phyloP scores from a whole-genome alignment of 2,329 filamentous ascomycete genomes.

The Clonostachys chloroleuca region DNA sequence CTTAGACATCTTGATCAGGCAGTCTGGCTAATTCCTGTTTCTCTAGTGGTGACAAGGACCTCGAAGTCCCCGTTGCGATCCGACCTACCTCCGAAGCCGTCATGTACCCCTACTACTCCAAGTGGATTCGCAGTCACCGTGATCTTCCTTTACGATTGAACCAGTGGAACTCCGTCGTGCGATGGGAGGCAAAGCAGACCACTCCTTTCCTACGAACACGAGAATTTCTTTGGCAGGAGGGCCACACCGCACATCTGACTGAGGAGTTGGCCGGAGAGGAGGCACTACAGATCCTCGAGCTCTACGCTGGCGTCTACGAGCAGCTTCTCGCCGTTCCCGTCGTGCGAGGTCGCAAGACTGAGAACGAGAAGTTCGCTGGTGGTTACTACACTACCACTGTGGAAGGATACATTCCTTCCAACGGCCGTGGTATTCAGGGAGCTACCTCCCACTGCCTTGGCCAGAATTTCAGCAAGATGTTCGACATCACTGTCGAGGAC shows the following conservation, averaged over 20 bases:
- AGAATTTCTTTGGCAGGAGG: slow-evolving; percentile 98
- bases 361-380: slow-evolving; percentile 97
- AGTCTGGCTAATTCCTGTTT: slow-evolving; percentile 1
- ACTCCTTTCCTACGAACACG: slow-evolving; percentile 85
- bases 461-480: slow-evolving; percentile 99
- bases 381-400: slow-evolving; percentile 96
- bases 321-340: slow-evolving; percentile 92
- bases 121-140: slow-evolving; percentile 95
- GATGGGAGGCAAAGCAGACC: slow-evolving; percentile 96
- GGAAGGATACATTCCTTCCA: slow-evolving; percentile 94
- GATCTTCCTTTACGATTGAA: slow-evolving; percentile 92
- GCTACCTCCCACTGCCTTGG: slow-evolving; percentile 92
- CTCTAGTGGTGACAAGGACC: slow-evolving; percentile 77
- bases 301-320: slow-evolving; percentile 89
- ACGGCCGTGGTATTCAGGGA: slow-evolving; percentile 93
- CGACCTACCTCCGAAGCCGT: slow-evolving; percentile 70
- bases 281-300: slow-evolving; percentile 87
- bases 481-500: slow-evolving; percentile 95
- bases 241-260: slow-evolving; percentile 84
- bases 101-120: slow-evolving; percentile 94
- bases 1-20: background rate
- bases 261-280: slow-evolving; percentile 78
- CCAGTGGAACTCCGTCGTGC: slow-evolving; percentile 91
- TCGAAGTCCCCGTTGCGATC: slow-evolving; percentile 73
- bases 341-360: slow-evolving; percentile 89